These are phyloP conservation scores for Stagonosporopsis chrysanthemi DNA, from an alignment of 2,329 filamentous ascomycete genomes.

Conservation along the genomic window DNA sequence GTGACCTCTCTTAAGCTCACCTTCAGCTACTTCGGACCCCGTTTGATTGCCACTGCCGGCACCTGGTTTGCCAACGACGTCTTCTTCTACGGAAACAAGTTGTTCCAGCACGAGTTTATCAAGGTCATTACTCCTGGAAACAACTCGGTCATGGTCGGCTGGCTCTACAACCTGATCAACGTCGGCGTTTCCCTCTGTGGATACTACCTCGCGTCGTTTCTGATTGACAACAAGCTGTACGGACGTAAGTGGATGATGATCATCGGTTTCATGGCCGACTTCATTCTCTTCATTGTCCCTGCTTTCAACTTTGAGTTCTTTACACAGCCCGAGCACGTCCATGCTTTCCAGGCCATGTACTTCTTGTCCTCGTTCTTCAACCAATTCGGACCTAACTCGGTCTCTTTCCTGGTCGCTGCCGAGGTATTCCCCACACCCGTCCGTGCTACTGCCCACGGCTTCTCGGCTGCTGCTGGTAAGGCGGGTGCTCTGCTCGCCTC, in stretches of 20 bases:
- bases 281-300: constrained; percentile 91
- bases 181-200: constrained; percentile 83
- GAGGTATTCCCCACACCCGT: constrained; percentile 97
- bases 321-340: constrained; percentile 72
- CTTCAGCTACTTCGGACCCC: constrained; percentile 82
- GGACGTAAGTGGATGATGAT: constrained; percentile 97
- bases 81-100: constrained; percentile 99
- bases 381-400: constrained; percentile 95
- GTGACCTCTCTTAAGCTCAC: constrained; percentile 80
- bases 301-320: constrained; percentile 90
- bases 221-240: constrained; percentile 96
- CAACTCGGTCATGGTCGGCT: constrained; percentile 79
- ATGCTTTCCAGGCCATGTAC: constrained; percentile 97
- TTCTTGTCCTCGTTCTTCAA: constrained; percentile 98
- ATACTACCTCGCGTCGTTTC: constrained; percentile 87
- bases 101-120: constrained; percentile 94
- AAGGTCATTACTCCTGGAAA: constrained; percentile 74
- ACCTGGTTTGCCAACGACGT: constrained; percentile 97
- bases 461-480: constrained; percentile 92
- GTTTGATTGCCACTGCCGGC: constrained; percentile 84
- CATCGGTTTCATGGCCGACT: constrained; percentile 89
- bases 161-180: constrained; percentile 94
- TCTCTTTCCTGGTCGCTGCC: constrained; percentile 94
- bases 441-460: constrained; percentile 91
- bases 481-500: constrained; percentile 85